These are phyloP conservation scores for Cephaloascus fragrans DNA, from an alignment of 805 yeast species.

Conservation along the genomic window DNA sequence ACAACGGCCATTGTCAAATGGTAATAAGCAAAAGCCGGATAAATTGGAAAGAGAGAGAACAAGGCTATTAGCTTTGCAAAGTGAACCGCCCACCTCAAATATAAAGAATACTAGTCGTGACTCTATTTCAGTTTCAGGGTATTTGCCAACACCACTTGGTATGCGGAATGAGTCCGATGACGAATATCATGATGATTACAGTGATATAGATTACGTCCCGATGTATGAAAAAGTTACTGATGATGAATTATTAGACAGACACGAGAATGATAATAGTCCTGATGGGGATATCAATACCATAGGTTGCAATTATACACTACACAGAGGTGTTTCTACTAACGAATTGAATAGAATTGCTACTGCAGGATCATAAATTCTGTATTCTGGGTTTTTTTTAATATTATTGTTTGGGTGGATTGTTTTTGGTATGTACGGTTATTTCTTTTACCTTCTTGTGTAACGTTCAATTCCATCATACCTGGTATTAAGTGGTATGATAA, in stretches of 20 bases:
- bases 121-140: too few relatives aligned
- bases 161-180: conserved; percentile 4
- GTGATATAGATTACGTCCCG: conserved; percentile 22
- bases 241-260: conserved; percentile 14
- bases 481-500: too few relatives aligned
- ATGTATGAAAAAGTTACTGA: conserved; percentile 18
- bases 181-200: conserved; percentile 10
- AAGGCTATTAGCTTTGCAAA: conserved; percentile 25
- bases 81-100: conserved; percentile 27
- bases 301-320: too few relatives aligned
- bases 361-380: too few relatives aligned
- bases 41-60: conserved; percentile 29
- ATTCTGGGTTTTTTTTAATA: too few relatives aligned
- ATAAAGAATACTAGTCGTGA: conserved; percentile 7
- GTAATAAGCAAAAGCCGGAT: conserved; percentile 13
- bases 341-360: neutral
- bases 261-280: neutral
- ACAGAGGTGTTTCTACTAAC: neutral
- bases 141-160: too few relatives aligned
- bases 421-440: too few relatives aligned
- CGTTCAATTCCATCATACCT: too few relatives aligned
- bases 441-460: too few relatives aligned
- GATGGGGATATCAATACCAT: neutral
- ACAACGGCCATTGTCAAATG: conserved; percentile 6
- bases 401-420: too few relatives aligned